A percentile compares a stretch with the other conserved stretches of the same genome.
Evolutionary conservation across 1,284 basidiomycete genomes (phyloP).

Genomic region (Kwoniella shivajii): DNA sequence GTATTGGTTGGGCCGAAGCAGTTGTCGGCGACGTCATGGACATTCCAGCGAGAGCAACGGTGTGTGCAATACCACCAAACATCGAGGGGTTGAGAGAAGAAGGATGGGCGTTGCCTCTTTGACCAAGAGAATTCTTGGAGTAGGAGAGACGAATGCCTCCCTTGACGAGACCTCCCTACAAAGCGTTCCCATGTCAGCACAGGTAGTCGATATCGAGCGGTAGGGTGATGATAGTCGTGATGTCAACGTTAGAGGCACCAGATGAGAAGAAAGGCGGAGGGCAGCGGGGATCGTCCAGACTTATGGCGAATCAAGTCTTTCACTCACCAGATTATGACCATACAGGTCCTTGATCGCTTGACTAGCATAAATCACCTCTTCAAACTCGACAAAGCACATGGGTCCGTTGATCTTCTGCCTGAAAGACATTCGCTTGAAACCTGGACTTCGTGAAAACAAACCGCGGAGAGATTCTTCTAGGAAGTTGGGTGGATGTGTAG

Average conservation of each 20-base stretch:
- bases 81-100: slow-evolving; percentile 33
- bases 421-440: slow-evolving; percentile 90
- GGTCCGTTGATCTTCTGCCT: slow-evolving; percentile 93
- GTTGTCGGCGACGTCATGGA: slow-evolving; percentile 23
- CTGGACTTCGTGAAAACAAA: slow-evolving; percentile 74
- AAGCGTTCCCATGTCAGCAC: neutral
- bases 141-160: slow-evolving; percentile 94
- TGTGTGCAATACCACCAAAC: slow-evolving; percentile 51
- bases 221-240: too few relatives aligned
- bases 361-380: slow-evolving; percentile 81
- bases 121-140: slow-evolving; percentile 89
- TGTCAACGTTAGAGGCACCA: too few relatives aligned
- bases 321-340: slow-evolving; percentile 71
- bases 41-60: slow-evolving; percentile 49
- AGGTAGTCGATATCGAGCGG: too few relatives aligned
- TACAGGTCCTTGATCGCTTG: slow-evolving; percentile 85
- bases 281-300: neutral
- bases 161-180: slow-evolving; percentile 77
- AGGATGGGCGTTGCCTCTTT: slow-evolving; percentile 48
- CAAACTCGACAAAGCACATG: slow-evolving; percentile 98
- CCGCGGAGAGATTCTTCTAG: slow-evolving; percentile 82
- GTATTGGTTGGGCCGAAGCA: slow-evolving; percentile 6
- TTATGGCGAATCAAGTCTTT: neutral
- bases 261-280: too few relatives aligned
- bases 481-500: slow-evolving; percentile 67